phyloP scores from a whole-genome alignment of 225 moss, liverwort and hornwort genomes.

The Polytrichum formosum region DNA sequence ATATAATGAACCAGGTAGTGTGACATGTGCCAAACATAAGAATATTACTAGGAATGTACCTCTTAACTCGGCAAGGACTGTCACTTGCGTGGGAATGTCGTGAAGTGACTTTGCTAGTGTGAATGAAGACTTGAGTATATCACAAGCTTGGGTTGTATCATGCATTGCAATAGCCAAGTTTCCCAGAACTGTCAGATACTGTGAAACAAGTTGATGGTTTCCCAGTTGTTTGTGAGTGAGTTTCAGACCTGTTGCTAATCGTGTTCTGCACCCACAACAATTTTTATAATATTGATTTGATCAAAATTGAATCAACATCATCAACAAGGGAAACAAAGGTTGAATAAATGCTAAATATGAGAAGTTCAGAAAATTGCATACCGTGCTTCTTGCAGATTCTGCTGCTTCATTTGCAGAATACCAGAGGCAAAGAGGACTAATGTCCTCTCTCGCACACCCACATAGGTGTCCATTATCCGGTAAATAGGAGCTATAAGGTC shows the following conservation, averaged over 20 bases:
- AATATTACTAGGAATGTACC: slow-evolving; percentile 26
- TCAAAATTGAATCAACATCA: slow-evolving; percentile 2
- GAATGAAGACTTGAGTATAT: slow-evolving; percentile 90
- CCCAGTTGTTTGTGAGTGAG: slow-evolving; percentile 89
- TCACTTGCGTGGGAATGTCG: slow-evolving; percentile 89
- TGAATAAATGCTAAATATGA: not conserved
- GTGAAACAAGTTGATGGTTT: slow-evolving; percentile 90
- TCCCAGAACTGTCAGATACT: slow-evolving; percentile 86
- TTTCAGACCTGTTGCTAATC: slow-evolving; percentile 82
- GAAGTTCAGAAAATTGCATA: slow-evolving; percentile 22
- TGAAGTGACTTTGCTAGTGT: slow-evolving; percentile 92
- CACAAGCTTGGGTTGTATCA: slow-evolving; percentile 85
- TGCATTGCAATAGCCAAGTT: slow-evolving; percentile 74
- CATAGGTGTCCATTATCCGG: slow-evolving; percentile 77
- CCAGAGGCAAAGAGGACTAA: slow-evolving; percentile 89
- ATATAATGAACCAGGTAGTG: no score
- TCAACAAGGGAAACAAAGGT: slow-evolving; percentile 8
- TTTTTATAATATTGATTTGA: not conserved
- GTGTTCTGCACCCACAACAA: slow-evolving; percentile 59
- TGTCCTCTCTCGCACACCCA: slow-evolving; percentile 89
- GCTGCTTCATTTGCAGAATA: slow-evolving; percentile 78
- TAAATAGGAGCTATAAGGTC: slow-evolving; percentile 86
- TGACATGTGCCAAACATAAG: no score
- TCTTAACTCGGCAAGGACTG: slow-evolving; percentile 77
- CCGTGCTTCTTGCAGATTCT: slow-evolving; percentile 93